Conservation (phyloP, 163 green algal genomes). For the Chloromonas sp. region DNA sequence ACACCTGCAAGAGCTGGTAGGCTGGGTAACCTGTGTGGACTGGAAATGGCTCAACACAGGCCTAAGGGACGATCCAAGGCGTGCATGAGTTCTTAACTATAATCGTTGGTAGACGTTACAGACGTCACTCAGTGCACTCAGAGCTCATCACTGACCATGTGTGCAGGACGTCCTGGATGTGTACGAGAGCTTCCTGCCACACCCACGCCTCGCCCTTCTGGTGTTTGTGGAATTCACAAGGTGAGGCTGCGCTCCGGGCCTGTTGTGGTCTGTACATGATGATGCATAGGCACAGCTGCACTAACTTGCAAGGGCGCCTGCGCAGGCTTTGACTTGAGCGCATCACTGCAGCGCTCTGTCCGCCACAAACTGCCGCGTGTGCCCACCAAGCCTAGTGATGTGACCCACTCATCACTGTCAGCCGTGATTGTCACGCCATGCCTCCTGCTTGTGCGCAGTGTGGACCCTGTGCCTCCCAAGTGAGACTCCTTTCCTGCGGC, state of each 20-base stretch:
- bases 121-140: too few relatives aligned
- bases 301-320: too few relatives aligned
- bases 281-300: too few relatives aligned
- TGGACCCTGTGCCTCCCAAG: background rate
- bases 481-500: background rate
- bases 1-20: too few relatives aligned
- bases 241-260: background rate
- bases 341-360: background rate
- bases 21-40: too few relatives aligned
- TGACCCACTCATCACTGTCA: background rate
- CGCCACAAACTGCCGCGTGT: background rate
- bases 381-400: background rate
- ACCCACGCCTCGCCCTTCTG: slow-evolving; percentile 42
- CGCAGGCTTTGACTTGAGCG: too few relatives aligned
- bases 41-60: too few relatives aligned
- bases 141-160: background rate
- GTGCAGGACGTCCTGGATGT: slow-evolving; percentile 34
- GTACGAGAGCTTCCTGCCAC: slow-evolving; percentile 34
- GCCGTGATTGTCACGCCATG: background rate
- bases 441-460: background rate
- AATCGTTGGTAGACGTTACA: too few relatives aligned
- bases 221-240: slow-evolving; percentile 50
- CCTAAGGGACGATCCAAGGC: too few relatives aligned
- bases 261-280: background rate
- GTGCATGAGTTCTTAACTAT: too few relatives aligned